Evolutionary conservation across 148 eudicot genomes (phyloP), one percentile per base, ranked within the genome.

Genomic region (Talinum fruticosum): DNA sequence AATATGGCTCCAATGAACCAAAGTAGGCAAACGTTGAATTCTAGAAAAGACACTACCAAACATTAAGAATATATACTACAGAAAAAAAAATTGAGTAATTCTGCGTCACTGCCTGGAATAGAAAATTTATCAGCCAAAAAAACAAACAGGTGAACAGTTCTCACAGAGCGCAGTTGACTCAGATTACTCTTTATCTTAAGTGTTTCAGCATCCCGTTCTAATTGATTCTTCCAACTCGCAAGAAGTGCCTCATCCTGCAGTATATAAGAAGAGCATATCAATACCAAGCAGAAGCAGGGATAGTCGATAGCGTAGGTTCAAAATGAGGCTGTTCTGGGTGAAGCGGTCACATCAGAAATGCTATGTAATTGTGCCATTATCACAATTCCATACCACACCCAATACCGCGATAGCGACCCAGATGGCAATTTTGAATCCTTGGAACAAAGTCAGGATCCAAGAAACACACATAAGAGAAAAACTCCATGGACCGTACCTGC

Each of bases 101-200:
- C 34, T n/a, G 10, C 4, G 41, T 29, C 57, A 62, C 41, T 44
- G 59, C 19, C 57, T 45, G 61, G 69, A 67, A 66, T 36, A 68
- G 36, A 6, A 71, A 76, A 1, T 28, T 28, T 45, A 76, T 30
- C 18, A 61, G 75, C 47, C 47, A 66, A 14, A 13, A 32, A 66
- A 47, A 30, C 8, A 41, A 5, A 51, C 8, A 12, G 47, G 26
- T 67, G 16, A 71, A 79, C 35, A 77, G 74, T 82, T 73, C 98
- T 92, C 84, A 94, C 98, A 57, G 87, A 85, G 84, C 96, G 94
- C 80, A 95, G 75, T 69, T 83, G 87, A 87, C 89, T 85, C 76
- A 92, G 83, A 81, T 95, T 95, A 78, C 91, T 96, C 87, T 91
- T 95, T 87, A 92, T 85, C 85, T 92, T 92, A 47, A 95, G 94